These are phyloP conservation scores for Alternaria brassicae DNA, from an alignment of 2,329 filamentous ascomycete species.

Conservation along the genomic window DNA sequence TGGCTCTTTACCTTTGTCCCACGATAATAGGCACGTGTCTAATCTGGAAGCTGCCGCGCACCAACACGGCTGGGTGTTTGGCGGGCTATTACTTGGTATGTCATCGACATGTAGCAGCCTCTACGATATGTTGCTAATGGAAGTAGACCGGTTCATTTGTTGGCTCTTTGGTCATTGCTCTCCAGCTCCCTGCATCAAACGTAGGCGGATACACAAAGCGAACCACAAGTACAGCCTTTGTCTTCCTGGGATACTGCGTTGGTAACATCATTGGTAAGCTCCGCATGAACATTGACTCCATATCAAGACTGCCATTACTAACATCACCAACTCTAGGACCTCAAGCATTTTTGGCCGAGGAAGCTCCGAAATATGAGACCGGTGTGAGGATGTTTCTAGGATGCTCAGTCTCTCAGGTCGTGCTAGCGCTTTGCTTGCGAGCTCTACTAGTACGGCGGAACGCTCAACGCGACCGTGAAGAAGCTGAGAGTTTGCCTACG, in stretches of 20 bases:
- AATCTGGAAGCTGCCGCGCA: constrained; percentile 58
- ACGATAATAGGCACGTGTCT: constrained; percentile 59
- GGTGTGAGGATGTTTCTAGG: constrained; percentile 61
- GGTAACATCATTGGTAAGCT: constrained; percentile 56
- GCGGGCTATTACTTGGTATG: constrained; percentile 60
- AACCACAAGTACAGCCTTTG: constrained; percentile 55
- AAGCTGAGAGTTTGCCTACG: background rate
- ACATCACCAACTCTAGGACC: constrained; percentile 27
- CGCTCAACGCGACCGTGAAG: constrained; percentile 5
- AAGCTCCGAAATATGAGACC: constrained; percentile 59
- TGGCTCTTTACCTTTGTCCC: constrained; percentile 60
- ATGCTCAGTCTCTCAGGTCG: constrained; percentile 55
- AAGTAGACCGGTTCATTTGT: constrained; percentile 54
- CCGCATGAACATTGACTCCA: no score
- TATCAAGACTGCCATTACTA: background rate
- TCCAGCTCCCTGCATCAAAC: constrained; percentile 61
- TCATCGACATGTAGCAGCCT: background rate
- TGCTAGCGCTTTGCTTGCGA: constrained; percentile 33
- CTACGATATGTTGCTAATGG: constrained; percentile 11
- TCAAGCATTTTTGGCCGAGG: constrained; percentile 55
- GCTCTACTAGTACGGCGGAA: constrained; percentile 8
- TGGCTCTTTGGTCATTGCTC: constrained; percentile 60
- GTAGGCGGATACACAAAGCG: constrained; percentile 48
- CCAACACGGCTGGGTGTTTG: constrained; percentile 57
- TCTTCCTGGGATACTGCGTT: constrained; percentile 56